phyloP scores from a whole-genome alignment of 495 filamentous ascomycete genomes.

The Hypoxylon subgilvum region DNA sequence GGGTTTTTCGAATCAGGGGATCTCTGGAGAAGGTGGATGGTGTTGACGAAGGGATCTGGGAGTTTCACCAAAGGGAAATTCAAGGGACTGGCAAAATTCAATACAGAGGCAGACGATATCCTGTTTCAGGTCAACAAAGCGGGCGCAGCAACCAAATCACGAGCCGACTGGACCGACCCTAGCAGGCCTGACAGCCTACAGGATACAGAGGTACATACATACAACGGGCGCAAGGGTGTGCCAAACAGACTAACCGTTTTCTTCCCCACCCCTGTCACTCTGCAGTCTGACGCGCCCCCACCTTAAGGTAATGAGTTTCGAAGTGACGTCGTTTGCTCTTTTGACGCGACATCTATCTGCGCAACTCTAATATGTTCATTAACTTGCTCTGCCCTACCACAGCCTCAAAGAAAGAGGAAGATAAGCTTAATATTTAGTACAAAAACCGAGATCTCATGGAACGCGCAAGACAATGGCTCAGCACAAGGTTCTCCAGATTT shows the following conservation, averaged over 20 bases:
- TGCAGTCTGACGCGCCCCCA: conserved; percentile 15
- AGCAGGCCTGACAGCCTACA: too few relatives aligned
- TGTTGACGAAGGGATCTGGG: not conserved
- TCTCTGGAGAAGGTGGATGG: conserved; percentile 3
- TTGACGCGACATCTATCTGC: not conserved
- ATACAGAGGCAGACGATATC: conserved; percentile 25
- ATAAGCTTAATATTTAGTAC: too few relatives aligned
- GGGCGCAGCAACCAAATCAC: conserved; percentile 33
- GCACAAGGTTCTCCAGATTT: conserved; percentile 18
- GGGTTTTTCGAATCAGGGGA: conserved; percentile 2
- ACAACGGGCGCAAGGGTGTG: not conserved
- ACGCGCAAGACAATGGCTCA: conserved; percentile 18
- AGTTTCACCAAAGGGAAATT: conserved; percentile 30
- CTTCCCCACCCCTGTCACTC: conserved; percentile 17
- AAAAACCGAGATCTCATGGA: not conserved
- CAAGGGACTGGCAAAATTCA: conserved; percentile 19
- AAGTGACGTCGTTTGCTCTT: conserved; percentile 34
- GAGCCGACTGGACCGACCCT: too few relatives aligned
- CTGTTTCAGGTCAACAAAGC: conserved; percentile 37
- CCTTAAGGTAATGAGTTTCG: conserved; percentile 9
- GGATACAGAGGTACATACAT: not conserved
- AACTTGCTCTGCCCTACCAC: too few relatives aligned
- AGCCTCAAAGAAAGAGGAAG: too few relatives aligned
- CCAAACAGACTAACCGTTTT: conserved; percentile 21
- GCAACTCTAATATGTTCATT: too few relatives aligned